These are phyloP conservation scores for Usnea hakonensis DNA, from an alignment of 495 filamentous ascomycete genomes.

Conservation along the genomic window DNA sequence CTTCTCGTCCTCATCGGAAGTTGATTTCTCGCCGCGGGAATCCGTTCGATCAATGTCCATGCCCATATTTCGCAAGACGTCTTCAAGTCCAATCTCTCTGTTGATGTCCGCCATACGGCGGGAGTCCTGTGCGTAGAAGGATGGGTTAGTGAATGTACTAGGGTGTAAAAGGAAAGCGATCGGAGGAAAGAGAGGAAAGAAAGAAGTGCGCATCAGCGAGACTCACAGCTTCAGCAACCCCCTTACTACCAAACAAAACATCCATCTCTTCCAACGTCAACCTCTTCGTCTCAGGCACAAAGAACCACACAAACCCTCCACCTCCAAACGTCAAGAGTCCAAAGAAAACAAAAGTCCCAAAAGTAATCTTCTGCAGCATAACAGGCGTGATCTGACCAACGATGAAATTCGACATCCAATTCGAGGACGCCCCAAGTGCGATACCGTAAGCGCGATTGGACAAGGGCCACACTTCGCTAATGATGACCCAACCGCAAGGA, in stretches of 20 bases:
- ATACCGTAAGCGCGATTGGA: constrained; percentile 68
- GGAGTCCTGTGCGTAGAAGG: neutral
- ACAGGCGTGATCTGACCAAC: constrained; percentile 54
- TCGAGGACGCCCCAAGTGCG: constrained; percentile 54
- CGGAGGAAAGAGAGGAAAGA: neutral
- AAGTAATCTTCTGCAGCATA: constrained; percentile 45
- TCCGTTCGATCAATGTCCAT: constrained; percentile 6
- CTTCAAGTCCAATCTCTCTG: constrained; percentile 56
- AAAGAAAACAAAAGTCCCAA: constrained; percentile 37
- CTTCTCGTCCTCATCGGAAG: constrained; percentile 7
- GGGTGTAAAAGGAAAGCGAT: neutral
- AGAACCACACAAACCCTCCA: constrained; percentile 27
- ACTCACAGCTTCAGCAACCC: constrained; percentile 32
- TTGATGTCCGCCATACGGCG: constrained; percentile 59
- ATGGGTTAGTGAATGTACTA: neutral
- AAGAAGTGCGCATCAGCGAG: constrained; percentile 8
- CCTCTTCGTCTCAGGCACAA: constrained; percentile 60
- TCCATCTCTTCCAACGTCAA: constrained; percentile 46
- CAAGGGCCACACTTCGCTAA: constrained; percentile 72
- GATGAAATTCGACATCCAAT: constrained; percentile 67
- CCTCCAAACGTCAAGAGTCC: constrained; percentile 21
- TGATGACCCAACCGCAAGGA: constrained; percentile 57
- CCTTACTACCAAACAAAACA: constrained; percentile 24
- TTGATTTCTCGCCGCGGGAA: neutral
- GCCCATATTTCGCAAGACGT: constrained; percentile 7